phyloP scores from a whole-genome alignment of 139 green algal genomes.

The Desmodesmus armatus region DNA sequence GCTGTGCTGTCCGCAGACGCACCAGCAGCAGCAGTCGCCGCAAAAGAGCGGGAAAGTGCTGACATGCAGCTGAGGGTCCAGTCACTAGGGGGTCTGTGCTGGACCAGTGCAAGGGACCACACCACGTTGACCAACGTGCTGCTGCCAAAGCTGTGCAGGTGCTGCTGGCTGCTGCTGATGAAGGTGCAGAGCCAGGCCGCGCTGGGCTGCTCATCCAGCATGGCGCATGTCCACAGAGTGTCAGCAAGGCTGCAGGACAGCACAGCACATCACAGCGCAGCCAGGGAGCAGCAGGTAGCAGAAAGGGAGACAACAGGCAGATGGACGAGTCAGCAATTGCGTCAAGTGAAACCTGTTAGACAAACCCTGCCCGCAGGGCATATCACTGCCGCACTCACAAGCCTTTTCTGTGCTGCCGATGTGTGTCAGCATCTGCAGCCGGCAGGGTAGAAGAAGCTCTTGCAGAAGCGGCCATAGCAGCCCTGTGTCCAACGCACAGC shows the following conservation, averaged over 20 bases:
- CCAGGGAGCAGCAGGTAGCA: neutral
- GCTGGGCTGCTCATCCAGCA: constrained; percentile 45
- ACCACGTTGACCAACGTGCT: constrained; percentile 4
- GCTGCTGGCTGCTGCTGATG: neutral
- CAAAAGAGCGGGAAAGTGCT: neutral
- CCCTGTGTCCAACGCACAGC: too few relatives aligned
- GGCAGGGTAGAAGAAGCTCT: too few relatives aligned
- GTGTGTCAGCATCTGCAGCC: too few relatives aligned
- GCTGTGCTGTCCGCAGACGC: neutral
- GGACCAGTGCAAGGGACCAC: constrained; percentile 34
- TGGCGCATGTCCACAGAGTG: constrained; percentile 36
- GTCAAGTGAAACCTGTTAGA: too few relatives aligned
- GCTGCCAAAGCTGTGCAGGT: constrained; percentile 6
- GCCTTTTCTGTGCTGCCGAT: too few relatives aligned
- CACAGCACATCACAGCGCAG: neutral
- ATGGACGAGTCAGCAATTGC: too few relatives aligned
- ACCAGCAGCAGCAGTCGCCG: constrained; percentile 3
- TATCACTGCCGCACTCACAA: too few relatives aligned
- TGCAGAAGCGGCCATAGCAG: too few relatives aligned
- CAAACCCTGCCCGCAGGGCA: too few relatives aligned
- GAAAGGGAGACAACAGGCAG: neutral
- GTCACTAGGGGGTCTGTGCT: constrained; percentile 34
- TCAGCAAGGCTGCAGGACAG: constrained; percentile 22
- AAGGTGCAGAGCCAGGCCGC: constrained; percentile 35
- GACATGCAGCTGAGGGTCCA: constrained; percentile 24